Conservation (phyloP, 2,329 filamentous ascomycete species). For the Corinectria fuckeliana region DNA sequence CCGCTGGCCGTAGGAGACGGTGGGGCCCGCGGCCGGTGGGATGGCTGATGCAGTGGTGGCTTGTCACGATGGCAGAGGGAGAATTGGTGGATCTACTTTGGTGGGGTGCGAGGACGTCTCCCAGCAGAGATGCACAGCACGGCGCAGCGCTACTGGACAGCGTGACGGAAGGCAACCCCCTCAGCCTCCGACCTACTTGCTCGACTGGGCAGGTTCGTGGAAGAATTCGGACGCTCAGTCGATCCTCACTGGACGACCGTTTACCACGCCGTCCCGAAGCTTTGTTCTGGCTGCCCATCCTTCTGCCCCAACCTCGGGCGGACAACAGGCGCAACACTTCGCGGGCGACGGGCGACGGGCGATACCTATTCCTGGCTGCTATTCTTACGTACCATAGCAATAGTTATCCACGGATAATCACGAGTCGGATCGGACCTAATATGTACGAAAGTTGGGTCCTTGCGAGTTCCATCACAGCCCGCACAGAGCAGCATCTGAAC, state of each 20-base stretch:
- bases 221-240: slow-evolving; percentile 28
- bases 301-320: slow-evolving; percentile 18
- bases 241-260: slow-evolving; percentile 30
- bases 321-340: slow-evolving; percentile 14
- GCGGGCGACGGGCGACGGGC: slow-evolving; percentile 12
- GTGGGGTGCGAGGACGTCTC: slow-evolving; percentile 22
- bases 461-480: neutral
- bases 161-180: slow-evolving; percentile 1
- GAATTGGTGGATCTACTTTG: slow-evolving; percentile 31
- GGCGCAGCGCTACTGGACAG: neutral
- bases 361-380: too few species aligned
- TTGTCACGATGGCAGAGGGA: slow-evolving; percentile 28
- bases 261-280: neutral
- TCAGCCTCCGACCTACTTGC: neutral
- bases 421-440: slow-evolving; percentile 15
- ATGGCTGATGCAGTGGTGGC: slow-evolving; percentile 28
- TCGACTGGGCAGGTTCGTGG: slow-evolving; percentile 23
- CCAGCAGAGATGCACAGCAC: neutral
- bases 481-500: neutral
- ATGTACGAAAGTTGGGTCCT: neutral
- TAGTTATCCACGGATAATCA: slow-evolving; percentile 6
- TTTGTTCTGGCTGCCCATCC: neutral
- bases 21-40: slow-evolving; percentile 29
- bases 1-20: slow-evolving; percentile 18
- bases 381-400: too few species aligned